phyloP scores from a whole-genome alignment of 2,329 filamentous ascomycete genomes.

The Penicillium concentricum region DNA sequence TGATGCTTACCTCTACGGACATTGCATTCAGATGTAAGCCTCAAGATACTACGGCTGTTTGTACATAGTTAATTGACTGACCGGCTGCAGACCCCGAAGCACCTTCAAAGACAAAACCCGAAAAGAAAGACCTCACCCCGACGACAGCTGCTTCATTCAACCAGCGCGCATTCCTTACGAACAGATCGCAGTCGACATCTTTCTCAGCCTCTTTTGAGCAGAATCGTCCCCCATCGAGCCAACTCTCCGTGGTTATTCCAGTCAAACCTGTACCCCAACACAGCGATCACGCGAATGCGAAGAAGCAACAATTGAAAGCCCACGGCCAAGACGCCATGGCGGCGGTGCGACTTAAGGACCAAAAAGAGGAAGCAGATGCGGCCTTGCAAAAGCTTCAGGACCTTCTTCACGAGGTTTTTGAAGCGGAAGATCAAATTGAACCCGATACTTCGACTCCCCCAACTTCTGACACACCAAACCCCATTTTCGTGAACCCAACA shows the following conservation, averaged over 20 bases:
- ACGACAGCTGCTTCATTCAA: slow-evolving; percentile 23
- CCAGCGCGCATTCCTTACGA: slow-evolving; percentile 21
- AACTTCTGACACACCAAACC: slow-evolving; percentile 45
- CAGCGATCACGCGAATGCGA: slow-evolving; percentile 33
- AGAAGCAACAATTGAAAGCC: slow-evolving; percentile 54
- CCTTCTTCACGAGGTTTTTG: slow-evolving; percentile 70
- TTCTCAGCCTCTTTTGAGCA: slow-evolving; percentile 38
- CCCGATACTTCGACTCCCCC: slow-evolving; percentile 49
- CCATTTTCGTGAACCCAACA: slow-evolving; percentile 51
- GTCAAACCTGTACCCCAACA: slow-evolving; percentile 42
- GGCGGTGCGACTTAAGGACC: slow-evolving; percentile 64
- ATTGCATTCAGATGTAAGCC: slow-evolving; percentile 46
- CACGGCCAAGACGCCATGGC: slow-evolving; percentile 58
- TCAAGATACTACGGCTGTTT: not conserved
- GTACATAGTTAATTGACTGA: slow-evolving; percentile 14
- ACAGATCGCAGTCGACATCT: slow-evolving; percentile 48
- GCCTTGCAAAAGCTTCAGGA: slow-evolving; percentile 69
- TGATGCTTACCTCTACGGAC: slow-evolving; percentile 52
- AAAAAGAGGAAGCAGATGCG: slow-evolving; percentile 75
- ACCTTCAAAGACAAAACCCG: slow-evolving; percentile 22
- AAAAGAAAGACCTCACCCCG: slow-evolving; percentile 22
- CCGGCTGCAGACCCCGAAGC: slow-evolving; percentile 34
- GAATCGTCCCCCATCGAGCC: slow-evolving; percentile 25
- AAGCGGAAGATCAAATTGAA: slow-evolving; percentile 70
- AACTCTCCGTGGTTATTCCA: slow-evolving; percentile 51